These are phyloP conservation scores for Paracamarosporium sp. DNA, from an alignment of 2,329 filamentous ascomycete genomes.

Conservation along the genomic window DNA sequence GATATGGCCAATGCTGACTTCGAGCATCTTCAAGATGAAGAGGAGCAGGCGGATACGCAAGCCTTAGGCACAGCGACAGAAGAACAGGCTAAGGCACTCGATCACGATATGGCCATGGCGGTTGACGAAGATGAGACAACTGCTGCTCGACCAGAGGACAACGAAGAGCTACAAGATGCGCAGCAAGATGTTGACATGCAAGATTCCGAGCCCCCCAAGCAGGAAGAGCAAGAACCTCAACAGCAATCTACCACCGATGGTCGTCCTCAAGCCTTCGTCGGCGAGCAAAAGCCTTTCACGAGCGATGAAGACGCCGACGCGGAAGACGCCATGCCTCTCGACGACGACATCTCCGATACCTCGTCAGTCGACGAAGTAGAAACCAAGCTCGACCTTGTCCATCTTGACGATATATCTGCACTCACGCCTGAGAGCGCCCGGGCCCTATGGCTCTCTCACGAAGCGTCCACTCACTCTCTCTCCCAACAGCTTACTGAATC, in stretches of 20 bases:
- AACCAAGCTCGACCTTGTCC: slow-evolving; percentile 74
- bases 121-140: slow-evolving; percentile 59
- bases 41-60: slow-evolving; percentile 83
- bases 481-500: slow-evolving; percentile 92
- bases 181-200: slow-evolving; percentile 57
- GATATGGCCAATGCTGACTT: slow-evolving; percentile 85
- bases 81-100: slow-evolving; percentile 83
- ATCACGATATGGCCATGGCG: slow-evolving; percentile 88
- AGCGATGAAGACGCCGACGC: slow-evolving; percentile 47
- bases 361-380: slow-evolving; percentile 53
- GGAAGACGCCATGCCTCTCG: slow-evolving; percentile 40
- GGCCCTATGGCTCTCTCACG: slow-evolving; percentile 83
- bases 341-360: slow-evolving; percentile 44
- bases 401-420: slow-evolving; percentile 58
- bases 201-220: slow-evolving; percentile 40
- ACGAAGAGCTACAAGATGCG: slow-evolving; percentile 36
- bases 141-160: slow-evolving; percentile 41
- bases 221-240: slow-evolving; percentile 33
- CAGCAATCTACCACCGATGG: slow-evolving; percentile 37
- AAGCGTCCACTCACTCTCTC: slow-evolving; percentile 81
- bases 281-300: slow-evolving; percentile 47
- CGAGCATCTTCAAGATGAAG: slow-evolving; percentile 87
- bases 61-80: slow-evolving; percentile 87
- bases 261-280: slow-evolving; percentile 53
- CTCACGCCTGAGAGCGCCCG: slow-evolving; percentile 66